phyloP scores from a whole-genome alignment of 352 stramenopile species.

The Phytopythium chamaehyphon region DNA sequence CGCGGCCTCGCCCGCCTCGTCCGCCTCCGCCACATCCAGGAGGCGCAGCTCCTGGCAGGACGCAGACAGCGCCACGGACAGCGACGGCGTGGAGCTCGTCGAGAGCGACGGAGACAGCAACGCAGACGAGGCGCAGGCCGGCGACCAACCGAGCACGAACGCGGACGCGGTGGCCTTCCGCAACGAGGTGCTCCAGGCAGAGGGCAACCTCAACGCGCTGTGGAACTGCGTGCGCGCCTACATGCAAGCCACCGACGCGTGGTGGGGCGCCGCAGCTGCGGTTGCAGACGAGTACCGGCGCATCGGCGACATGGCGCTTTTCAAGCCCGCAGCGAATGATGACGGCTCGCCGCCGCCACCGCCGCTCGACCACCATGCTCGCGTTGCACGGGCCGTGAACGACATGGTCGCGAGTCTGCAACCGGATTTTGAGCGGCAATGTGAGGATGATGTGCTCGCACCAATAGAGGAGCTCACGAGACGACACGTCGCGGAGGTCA shows the following conservation, averaged over 20 bases:
- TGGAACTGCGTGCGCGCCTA: conserved; percentile 72
- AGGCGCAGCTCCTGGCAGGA: conserved; percentile 40
- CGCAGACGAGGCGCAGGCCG: conserved; percentile 8
- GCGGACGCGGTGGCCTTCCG: conserved; percentile 46
- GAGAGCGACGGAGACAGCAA: conserved; percentile 23
- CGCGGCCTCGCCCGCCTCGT: conserved; percentile 4
- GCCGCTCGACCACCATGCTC: conserved; percentile 10
- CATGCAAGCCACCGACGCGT: conserved; percentile 57
- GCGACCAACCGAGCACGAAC: background rate
- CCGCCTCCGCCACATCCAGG: conserved; percentile 10
- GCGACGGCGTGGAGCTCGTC: conserved; percentile 44
- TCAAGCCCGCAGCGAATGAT: conserved; percentile 11
- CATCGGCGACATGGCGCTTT: conserved; percentile 48
- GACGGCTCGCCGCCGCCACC: background rate
- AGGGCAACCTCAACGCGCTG: conserved; percentile 66
- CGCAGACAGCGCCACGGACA: conserved; percentile 54
- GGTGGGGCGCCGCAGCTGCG: conserved; percentile 41
- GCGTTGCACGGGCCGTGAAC: conserved; percentile 24
- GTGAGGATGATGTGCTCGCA: conserved; percentile 35
- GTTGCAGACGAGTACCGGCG: conserved; percentile 68
- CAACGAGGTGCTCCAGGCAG: conserved; percentile 70
- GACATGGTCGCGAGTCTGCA: conserved; percentile 32
- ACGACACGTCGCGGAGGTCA: conserved; percentile 62
- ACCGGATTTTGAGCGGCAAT: conserved; percentile 37
- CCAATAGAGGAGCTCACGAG: conserved; percentile 39